Conservation (phyloP, 768 basidiomycete genomes). For the Mycena capillaripes region DNA sequence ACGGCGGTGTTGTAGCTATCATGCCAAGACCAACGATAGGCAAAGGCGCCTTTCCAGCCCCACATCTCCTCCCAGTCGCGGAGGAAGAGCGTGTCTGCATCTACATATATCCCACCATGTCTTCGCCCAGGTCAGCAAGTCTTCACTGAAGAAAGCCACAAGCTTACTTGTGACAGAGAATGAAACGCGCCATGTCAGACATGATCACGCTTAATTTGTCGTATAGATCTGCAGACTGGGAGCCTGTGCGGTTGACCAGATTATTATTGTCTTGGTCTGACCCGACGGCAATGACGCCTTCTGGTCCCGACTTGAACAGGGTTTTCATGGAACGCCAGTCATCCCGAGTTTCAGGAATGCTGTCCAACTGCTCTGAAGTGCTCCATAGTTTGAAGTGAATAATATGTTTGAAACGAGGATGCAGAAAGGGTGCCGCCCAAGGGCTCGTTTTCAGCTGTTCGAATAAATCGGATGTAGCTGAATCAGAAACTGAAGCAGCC, state of each 20-base stretch:
- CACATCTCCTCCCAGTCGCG: slow-evolving; percentile 99
- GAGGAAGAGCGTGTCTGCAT: slow-evolving; percentile 95
- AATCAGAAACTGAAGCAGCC: slow-evolving; percentile 88
- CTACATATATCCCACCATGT: slow-evolving; percentile 96
- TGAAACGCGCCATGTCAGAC: slow-evolving; percentile 97
- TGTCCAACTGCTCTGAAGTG: slow-evolving; percentile 95
- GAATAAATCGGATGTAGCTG: slow-evolving; percentile 85
- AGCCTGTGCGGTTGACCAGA: slow-evolving; percentile 83
- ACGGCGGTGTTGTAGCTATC: slow-evolving; percentile 92
- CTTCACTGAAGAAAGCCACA: neutral
- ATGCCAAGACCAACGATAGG: slow-evolving; percentile 82
- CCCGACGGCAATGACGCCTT: slow-evolving; percentile 52
- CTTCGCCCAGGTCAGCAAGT: slow-evolving; percentile 51
- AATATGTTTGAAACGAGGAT: slow-evolving; percentile 90
- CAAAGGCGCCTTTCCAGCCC: slow-evolving; percentile 98
- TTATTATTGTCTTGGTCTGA: slow-evolving; percentile 52
- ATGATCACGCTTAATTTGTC: slow-evolving; percentile 94
- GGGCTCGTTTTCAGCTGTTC: slow-evolving; percentile 85
- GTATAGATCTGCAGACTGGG: slow-evolving; percentile 86
- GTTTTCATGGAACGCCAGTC: slow-evolving; percentile 88
- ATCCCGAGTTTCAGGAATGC: slow-evolving; percentile 86
- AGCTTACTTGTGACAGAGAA: slow-evolving; percentile 79
- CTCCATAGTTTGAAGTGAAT: slow-evolving; percentile 99
- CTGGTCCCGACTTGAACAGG: slow-evolving; percentile 90
- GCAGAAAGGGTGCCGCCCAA: slow-evolving; percentile 96